Base-by-base conservation (phyloP, 345 rosid species). In the Citrus maxima region DNA sequence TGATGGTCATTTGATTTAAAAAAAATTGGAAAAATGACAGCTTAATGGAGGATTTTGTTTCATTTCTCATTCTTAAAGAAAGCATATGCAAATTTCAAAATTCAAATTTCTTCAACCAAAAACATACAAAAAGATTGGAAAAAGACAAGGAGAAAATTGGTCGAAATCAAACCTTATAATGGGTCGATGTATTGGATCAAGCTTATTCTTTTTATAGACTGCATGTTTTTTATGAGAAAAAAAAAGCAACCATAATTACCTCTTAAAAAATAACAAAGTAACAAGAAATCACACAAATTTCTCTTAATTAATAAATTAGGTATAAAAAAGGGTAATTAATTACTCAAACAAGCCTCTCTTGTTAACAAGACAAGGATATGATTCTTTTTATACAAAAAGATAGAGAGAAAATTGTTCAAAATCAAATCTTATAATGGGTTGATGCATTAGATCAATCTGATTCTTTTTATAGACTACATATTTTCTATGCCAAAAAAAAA, bases 401-500 rank as follows among this genome's bases (percentile, higher is more conserved):
- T 38, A 38, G 42, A 38, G 10, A 9, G n/a, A 80, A 72, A 55
- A 70, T 59, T 25, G 27, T 21, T 25, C 60, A 69, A 34, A 35
- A 40, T 40, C 88, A 64, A 74, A 95, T 97, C 94, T 90, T 79
- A 94, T 86, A 77, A 87, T 4, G 30, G 90, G 88, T 61, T 90
- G 74, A 63, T 82, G 88, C 40, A 80, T 70, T 46, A 83, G 85
- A 83, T 80, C 85, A 77, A 79, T 75, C 56, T 46, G 84, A 49
- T 72, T 83, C 80, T 79, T 84, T 75, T 82, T 86, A 74, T 63
- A 73, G 28, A 61, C 77, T 71, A 66, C 87, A 72, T 88, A 65
- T 42, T 84, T 84, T 73, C 90, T 86, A 85, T 14, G 54, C 42
- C 4, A 46, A 13, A 56, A 37, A 37, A 37, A 37, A n/a, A 37